phyloP scores from a whole-genome alignment of 306 rosid species.

The Begonia masoniana region DNA sequence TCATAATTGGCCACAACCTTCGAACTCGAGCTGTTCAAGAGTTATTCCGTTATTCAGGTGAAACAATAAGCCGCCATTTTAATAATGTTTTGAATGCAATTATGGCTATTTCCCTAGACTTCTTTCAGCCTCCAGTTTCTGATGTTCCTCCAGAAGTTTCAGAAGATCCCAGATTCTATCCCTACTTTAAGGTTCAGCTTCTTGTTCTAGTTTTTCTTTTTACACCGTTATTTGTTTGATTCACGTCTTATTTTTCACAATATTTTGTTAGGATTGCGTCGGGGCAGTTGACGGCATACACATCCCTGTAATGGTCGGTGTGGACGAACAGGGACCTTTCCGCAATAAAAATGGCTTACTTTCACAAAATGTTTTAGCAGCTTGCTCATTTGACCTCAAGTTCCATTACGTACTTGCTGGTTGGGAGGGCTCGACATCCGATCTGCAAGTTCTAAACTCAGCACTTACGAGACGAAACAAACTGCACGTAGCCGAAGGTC shows the following conservation, averaged over 20 bases:
- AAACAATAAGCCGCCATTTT: conserved; percentile 86
- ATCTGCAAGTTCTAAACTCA: conserved; percentile 70
- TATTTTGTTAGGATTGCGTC: conserved; percentile 54
- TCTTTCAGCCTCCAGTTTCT: conserved; percentile 51
- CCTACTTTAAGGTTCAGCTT: conserved; percentile 60
- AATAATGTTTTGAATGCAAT: conserved; percentile 77
- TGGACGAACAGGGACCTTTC: conserved; percentile 93
- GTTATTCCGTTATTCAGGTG: conserved; percentile 77
- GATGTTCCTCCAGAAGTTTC: conserved; percentile 41
- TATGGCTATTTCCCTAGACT: conserved; percentile 65
- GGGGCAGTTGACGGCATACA: conserved; percentile 74
- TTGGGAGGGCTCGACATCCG: conserved; percentile 94
- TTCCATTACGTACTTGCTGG: conserved; percentile 89
- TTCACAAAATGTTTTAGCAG: conserved; percentile 72
- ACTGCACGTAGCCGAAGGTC: conserved; percentile 73
- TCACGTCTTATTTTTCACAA: conserved; percentile 11
- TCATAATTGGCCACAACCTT: conserved; percentile 76
- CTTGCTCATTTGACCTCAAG: conserved; percentile 85
- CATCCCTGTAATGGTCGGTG: conserved; percentile 80
- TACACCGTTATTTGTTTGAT: conserved; percentile 6
- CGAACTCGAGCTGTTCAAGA: conserved; percentile 87
- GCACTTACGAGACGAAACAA: conserved; percentile 64
- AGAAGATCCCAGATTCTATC: conserved; percentile 66
- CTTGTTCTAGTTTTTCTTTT: conserved; percentile 9
- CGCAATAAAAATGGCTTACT: conserved; percentile 77